Percentiles rank a stretch among this genome's conserved stretches.
Evolutionary conservation across 1,139 yeast species (phyloP).

Genomic region (Pichia sp.): DNA sequence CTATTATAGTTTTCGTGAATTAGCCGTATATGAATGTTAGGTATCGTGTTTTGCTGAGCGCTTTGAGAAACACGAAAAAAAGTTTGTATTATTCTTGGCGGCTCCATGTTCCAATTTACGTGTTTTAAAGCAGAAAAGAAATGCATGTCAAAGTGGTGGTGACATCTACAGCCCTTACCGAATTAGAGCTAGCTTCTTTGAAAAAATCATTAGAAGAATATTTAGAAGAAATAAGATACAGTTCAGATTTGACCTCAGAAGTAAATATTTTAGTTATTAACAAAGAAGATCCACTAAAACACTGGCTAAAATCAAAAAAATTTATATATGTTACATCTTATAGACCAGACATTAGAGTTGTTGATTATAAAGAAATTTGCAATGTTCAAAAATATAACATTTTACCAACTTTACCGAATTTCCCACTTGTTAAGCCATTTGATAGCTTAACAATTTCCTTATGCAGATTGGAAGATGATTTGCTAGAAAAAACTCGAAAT

Average conservation of each 20-base stretch:
- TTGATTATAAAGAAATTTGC: constrained; percentile 40
- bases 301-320: constrained; percentile 25
- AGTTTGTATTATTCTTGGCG: not conserved
- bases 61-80: not conserved
- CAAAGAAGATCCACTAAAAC: constrained; percentile 12
- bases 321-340: constrained; percentile 45
- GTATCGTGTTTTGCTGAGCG: too few species aligned
- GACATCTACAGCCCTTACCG: constrained; percentile 24
- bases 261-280: constrained; percentile 22
- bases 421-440: constrained; percentile 15
- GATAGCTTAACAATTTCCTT: constrained; percentile 23
- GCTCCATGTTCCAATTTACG: not conserved
- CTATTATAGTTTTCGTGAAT: too few species aligned
- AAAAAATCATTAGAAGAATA: not conserved
- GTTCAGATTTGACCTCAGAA: constrained; percentile 24
- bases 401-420: not conserved
- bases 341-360: constrained; percentile 53
- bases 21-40: too few species aligned
- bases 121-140: not conserved
- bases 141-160: constrained; percentile 6
- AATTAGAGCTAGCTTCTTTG: constrained; percentile 12
- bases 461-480: constrained; percentile 20
- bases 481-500: constrained; percentile 29
- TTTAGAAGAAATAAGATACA: constrained; percentile 14
- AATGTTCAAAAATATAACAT: not conserved